Conservation (phyloP, 148 eudicot genomes). For the Simmondsia chinensis region DNA sequence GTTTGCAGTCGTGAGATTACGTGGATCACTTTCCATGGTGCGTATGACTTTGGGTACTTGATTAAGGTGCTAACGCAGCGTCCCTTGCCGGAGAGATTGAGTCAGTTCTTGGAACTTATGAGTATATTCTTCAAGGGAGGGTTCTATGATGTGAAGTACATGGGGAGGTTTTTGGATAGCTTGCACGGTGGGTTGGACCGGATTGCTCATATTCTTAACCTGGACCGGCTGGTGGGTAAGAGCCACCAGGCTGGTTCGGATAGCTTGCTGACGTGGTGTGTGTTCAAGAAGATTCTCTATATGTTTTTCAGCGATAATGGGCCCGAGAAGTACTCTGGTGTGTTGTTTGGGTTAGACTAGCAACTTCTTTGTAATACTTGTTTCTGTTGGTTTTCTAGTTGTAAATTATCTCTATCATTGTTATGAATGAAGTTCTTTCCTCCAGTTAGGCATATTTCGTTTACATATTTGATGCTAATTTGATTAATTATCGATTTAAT, state of each 20-base stretch:
- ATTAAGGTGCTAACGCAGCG: slow-evolving; percentile 36
- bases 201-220: slow-evolving; percentile 26
- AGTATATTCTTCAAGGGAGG: slow-evolving; percentile 35
- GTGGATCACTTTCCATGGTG: slow-evolving; percentile 63
- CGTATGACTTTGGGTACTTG: slow-evolving; percentile 54
- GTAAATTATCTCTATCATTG: no score
- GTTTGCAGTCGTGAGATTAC: slow-evolving; percentile 38
- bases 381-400: no score
- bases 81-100: slow-evolving; percentile 26
- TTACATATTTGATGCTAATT: no score
- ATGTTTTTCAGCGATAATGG: slow-evolving; percentile 20
- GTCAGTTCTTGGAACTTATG: slow-evolving; percentile 21
- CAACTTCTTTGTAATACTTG: slow-evolving; percentile 14
- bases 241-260: slow-evolving; percentile 77
- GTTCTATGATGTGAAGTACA: slow-evolving; percentile 55
- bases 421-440: no score
- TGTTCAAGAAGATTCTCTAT: slow-evolving; percentile 31
- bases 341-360: slow-evolving; percentile 53
- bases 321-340: slow-evolving; percentile 29
- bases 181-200: slow-evolving; percentile 57
- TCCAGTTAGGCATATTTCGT: no score
- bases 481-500: no score
- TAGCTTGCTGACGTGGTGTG: slow-evolving; percentile 60
- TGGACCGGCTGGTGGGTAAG: slow-evolving; percentile 39
- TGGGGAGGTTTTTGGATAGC: slow-evolving; percentile 40